phyloP scores from a whole-genome alignment of 2,329 filamentous ascomycete species.

The Alternaria ethzedia region DNA sequence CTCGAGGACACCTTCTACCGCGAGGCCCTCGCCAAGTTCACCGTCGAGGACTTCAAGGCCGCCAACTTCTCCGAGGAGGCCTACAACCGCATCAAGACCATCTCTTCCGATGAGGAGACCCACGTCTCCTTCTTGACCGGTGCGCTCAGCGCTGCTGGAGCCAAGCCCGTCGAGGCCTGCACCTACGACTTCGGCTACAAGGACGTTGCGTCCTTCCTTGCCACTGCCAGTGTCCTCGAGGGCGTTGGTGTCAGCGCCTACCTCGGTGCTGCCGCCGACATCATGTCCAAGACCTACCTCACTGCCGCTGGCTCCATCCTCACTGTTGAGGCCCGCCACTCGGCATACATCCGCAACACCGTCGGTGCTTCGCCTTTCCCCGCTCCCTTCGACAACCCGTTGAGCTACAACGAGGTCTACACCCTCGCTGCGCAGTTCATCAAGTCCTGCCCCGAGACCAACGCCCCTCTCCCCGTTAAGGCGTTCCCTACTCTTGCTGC shows the following conservation, averaged over 20 bases:
- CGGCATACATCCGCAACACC: constrained; percentile 64
- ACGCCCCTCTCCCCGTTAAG: constrained; percentile 64
- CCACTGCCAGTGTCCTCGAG: constrained; percentile 61
- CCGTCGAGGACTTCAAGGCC: constrained; percentile 28
- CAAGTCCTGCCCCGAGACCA: constrained; percentile 61
- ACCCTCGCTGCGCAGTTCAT: constrained; percentile 71
- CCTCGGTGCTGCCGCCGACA: constrained; percentile 66
- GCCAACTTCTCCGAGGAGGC: constrained; percentile 52
- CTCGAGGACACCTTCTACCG: constrained; percentile 68
- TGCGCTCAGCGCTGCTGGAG: constrained; percentile 54
- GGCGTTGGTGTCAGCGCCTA: constrained; percentile 65
- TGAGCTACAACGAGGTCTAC: constrained; percentile 66
- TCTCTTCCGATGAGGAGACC: constrained; percentile 63
- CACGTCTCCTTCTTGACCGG: constrained; percentile 65
- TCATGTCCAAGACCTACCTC: constrained; percentile 64
- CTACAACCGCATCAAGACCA: constrained; percentile 64
- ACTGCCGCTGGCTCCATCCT: constrained; percentile 68
- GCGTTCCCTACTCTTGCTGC: constrained; percentile 61
- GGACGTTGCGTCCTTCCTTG: constrained; percentile 59
- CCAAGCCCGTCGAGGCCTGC: constrained; percentile 60
- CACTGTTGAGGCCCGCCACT: constrained; percentile 69
- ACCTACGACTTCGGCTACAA: constrained; percentile 63
- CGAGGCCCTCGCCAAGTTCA: constrained; percentile 65
- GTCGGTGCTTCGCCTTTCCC: constrained; percentile 61
- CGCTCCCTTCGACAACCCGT: constrained; percentile 65